Base-by-base conservation (phyloP, 2,329 filamentous ascomycete genomes). In the Xylaria sp. region DNA sequence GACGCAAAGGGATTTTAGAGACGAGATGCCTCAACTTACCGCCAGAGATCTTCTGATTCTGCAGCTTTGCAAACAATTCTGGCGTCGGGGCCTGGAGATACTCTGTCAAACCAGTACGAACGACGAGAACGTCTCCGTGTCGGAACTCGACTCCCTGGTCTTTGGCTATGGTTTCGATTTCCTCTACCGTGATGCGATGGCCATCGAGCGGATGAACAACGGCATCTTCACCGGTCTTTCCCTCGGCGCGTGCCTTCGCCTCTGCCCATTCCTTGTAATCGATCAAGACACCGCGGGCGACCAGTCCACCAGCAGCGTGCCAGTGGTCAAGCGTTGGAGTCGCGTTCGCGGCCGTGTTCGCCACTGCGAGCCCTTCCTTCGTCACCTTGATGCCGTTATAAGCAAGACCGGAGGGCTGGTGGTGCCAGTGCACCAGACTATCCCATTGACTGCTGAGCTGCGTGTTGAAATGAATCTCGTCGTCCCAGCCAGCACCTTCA, bases 121-220 rank as follows among this genome's bases (percentile, higher is more conserved):
- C 77, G 54, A 93, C 82, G 12, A 93, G 82, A 64, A 93, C 87
- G 69, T 93, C 90, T 5, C 91, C 91, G 2, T 87, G 85, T 0
- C 83, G 85, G 74, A 92, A 90, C 69, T 91, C 86, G 31, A 92
- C 81, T 0, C 87, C 86, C 72, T 92, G 89, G 44, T 85, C 81
- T 41, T 81, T 81, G 0, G 89, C 91, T 41, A 89, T 88, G 9
- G 84, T 83, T 63, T 87, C 85, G 0, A 94, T 82, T 0, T 89
- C 85, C 0, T 82, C 75, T 1, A 86, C 79, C 0, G 83, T 84
- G 76, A 91, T 90, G 34, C 84, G 81, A 73, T 89, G 82, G 0
- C 82, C 80, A 3, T 83, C 83, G 58, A 88, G 84, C 0, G 88
- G 83, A 72, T 87, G 82, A 69, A 85, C 88, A 4, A 78, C 69